A percentile compares a stretch with the other conserved stretches of the same genome.
phyloP scores from a whole-genome alignment of 2,329 filamentous ascomycete genomes.

The Diaporthe destruens region DNA sequence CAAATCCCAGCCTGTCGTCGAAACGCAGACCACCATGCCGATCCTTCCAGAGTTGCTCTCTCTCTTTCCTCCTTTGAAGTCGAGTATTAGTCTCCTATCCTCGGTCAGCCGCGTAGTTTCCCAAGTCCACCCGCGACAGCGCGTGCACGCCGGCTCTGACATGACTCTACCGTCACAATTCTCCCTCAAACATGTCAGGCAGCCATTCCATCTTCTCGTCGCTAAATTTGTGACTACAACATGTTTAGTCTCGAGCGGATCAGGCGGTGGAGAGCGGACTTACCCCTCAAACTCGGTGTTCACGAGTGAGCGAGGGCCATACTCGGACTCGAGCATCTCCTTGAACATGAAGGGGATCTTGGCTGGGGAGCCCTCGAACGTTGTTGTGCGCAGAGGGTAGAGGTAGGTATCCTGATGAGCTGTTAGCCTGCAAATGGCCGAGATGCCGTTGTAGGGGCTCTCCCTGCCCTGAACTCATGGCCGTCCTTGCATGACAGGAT shows the following conservation, averaged over 20 bases:
- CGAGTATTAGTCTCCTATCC: neutral
- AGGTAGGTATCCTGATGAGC: slow-evolving; percentile 65
- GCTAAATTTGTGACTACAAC: slow-evolving; percentile 57
- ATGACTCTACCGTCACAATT: neutral
- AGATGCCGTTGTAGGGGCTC: neutral
- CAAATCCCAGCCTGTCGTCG: neutral
- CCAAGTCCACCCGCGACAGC: neutral
- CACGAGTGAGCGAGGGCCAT: slow-evolving; percentile 64
- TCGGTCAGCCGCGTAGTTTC: neutral
- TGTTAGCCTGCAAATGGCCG: slow-evolving; percentile 24
- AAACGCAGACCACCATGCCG: neutral
- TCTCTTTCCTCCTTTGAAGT: neutral
- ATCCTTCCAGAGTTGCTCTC: neutral
- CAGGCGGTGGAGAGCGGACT: slow-evolving; percentile 43
- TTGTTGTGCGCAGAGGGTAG: slow-evolving; percentile 76
- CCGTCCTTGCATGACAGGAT: slow-evolving; percentile 65
- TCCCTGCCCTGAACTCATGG: slow-evolving; percentile 60
- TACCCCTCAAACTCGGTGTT: slow-evolving; percentile 66
- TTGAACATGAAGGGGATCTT: slow-evolving; percentile 75
- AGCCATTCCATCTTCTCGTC: slow-evolving; percentile 53
- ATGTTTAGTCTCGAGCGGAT: slow-evolving; percentile 42
- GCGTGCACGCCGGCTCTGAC: neutral
- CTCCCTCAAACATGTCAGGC: slow-evolving; percentile 15
- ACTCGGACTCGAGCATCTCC: slow-evolving; percentile 70
- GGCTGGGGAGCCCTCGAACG: slow-evolving; percentile 74